These are phyloP conservation scores for Yamadazyma conglobata DNA, from an alignment of 1,139 yeast genomes.

Conservation along the genomic window DNA sequence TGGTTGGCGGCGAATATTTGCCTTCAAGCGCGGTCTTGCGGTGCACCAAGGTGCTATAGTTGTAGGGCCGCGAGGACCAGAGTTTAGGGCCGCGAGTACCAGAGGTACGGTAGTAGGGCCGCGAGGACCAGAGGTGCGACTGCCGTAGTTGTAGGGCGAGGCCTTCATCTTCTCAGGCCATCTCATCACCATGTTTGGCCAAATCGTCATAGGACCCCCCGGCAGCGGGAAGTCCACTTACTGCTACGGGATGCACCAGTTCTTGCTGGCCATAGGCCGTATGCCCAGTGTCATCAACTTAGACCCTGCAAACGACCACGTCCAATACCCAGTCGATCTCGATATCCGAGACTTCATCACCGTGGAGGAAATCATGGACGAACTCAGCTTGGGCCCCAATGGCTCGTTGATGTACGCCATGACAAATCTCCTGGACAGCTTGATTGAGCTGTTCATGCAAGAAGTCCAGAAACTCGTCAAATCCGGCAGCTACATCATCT, in stretches of 20 bases:
- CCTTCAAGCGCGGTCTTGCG: no score
- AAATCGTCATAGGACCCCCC: conserved; percentile 95
- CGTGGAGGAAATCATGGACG: conserved; percentile 86
- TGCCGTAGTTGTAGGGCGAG: neutral
- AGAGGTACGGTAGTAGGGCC: conserved; percentile 1
- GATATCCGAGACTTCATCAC: conserved; percentile 88
- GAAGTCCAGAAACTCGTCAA: conserved; percentile 55
- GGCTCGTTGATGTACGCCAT: conserved; percentile 92
- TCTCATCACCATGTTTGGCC: conserved; percentile 88
- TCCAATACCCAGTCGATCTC: conserved; percentile 78
- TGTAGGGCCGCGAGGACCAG: neutral
- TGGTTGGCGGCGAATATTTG: conserved; percentile 3
- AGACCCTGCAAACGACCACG: conserved; percentile 90
- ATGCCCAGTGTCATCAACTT: conserved; percentile 77
- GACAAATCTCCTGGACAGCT: conserved; percentile 51
- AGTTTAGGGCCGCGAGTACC: no score
- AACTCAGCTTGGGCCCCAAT: conserved; percentile 81
- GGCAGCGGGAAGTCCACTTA: conserved; percentile 97
- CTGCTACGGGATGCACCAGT: conserved; percentile 88
- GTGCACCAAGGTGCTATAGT: no score
- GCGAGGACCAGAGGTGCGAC: no score
- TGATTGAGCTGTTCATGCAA: conserved; percentile 55
- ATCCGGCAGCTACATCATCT: conserved; percentile 68
- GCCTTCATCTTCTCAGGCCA: no score
- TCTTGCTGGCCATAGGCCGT: conserved; percentile 89